phyloP scores from a whole-genome alignment of 345 rosid genomes.

The Salix brachista region DNA sequence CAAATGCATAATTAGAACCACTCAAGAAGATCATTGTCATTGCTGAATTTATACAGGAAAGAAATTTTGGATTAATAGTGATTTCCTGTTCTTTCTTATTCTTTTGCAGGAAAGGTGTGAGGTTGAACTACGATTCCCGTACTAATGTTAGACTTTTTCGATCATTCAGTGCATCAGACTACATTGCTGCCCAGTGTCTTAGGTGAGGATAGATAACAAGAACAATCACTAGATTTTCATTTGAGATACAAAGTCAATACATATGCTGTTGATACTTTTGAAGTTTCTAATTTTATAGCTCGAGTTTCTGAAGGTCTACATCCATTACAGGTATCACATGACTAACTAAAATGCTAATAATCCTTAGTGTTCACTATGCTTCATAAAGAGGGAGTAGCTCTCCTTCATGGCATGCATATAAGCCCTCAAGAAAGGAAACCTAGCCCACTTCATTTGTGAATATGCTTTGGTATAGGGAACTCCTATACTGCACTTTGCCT shows the following conservation, averaged over 20 bases:
- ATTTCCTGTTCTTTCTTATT: conserved; percentile 8
- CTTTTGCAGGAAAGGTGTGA: conserved; percentile 51
- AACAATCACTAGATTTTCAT: background rate
- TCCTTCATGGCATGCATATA: background rate
- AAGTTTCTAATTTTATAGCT: background rate
- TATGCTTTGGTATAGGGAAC: too few relatives aligned
- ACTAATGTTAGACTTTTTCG: conserved; percentile 62
- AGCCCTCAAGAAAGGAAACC: background rate
- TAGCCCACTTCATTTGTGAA: too few relatives aligned
- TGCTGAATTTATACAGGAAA: background rate
- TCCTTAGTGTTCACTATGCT: background rate
- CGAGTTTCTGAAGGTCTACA: background rate
- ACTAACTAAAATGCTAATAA: background rate
- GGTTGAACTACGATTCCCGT: conserved; percentile 60
- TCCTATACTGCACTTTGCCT: too few relatives aligned
- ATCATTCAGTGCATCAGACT: conserved; percentile 76
- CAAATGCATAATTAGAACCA: background rate
- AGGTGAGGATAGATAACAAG: conserved; percentile 36
- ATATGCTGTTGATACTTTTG: background rate
- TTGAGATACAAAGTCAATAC: background rate
- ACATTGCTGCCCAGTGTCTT: conserved; percentile 66
- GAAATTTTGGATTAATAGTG: conserved; percentile 8
- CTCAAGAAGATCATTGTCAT: background rate
- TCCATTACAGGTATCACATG: background rate
- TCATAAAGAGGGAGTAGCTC: background rate